phyloP scores from a whole-genome alignment of 345 rosid species.

The Microcos paniculata region DNA sequence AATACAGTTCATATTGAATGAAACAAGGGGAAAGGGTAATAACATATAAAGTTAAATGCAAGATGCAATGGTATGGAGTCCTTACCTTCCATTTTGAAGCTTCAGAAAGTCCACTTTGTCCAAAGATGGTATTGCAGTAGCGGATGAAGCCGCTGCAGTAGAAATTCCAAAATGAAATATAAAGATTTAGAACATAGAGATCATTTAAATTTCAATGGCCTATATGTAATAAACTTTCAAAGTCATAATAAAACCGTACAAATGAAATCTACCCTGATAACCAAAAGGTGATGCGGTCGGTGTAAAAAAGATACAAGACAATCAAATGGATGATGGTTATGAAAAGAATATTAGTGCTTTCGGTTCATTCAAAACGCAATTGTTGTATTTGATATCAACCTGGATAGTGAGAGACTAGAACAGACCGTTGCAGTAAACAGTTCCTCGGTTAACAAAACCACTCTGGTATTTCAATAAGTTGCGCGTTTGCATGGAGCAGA shows the following conservation, averaged over 20 bases:
- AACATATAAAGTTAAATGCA: slow-evolving; percentile 3
- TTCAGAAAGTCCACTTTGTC: slow-evolving; percentile 69
- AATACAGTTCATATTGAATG: not conserved
- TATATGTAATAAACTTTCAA: not conserved
- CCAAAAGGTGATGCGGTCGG: not conserved
- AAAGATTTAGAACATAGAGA: not conserved
- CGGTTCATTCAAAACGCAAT: slow-evolving; percentile 25
- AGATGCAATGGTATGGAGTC: not conserved
- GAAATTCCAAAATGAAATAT: slow-evolving; percentile 18
- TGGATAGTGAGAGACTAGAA: slow-evolving; percentile 65
- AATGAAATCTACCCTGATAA: not conserved
- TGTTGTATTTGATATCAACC: slow-evolving; percentile 39
- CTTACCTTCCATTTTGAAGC: slow-evolving; percentile 97
- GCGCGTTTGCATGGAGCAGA: slow-evolving; percentile 67
- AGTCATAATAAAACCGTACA: slow-evolving; percentile 3
- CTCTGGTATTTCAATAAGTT: slow-evolving; percentile 49
- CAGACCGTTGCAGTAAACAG: slow-evolving; percentile 91
- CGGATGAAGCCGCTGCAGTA: slow-evolving; percentile 63
- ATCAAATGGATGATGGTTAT: not conserved
- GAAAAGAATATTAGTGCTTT: slow-evolving; percentile 15
- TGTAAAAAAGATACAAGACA: not conserved
- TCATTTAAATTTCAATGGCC: not conserved
- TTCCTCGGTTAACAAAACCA: slow-evolving; percentile 55
- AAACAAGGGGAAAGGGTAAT: not conserved
- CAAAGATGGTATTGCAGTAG: slow-evolving; percentile 54